Percentiles rank a stretch among this genome's conserved stretches.
These are phyloP conservation scores for Hagleromyces aurorensis DNA, from an alignment of 805 yeast species.

Conservation along the genomic window DNA sequence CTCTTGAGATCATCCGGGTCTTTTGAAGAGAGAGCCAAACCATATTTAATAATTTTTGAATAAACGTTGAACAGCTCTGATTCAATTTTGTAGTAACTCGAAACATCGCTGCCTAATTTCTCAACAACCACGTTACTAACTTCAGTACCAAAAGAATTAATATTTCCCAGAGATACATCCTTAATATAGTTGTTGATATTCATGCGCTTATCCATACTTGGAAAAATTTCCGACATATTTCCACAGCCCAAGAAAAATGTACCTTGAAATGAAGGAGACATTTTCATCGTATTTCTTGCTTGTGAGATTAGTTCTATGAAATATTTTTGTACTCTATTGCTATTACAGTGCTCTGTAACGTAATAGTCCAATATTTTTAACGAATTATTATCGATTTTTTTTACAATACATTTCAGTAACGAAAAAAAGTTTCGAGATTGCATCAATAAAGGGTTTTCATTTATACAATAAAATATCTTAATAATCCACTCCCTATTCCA, in stretches of 20 bases:
- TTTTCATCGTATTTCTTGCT: no score
- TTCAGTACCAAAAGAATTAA: slow-evolving; percentile 1
- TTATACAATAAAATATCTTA: slow-evolving; percentile 7
- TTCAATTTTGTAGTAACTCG: slow-evolving; percentile 15
- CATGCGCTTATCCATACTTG: slow-evolving; percentile 55
- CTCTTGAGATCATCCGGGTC: slow-evolving; percentile 9
- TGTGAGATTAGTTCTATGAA: no score
- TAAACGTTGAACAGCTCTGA: slow-evolving; percentile 14
- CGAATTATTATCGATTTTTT: no score
- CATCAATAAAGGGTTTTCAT: no score
- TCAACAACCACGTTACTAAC: slow-evolving; percentile 8
- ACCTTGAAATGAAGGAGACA: no score
- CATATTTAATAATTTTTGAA: slow-evolving; percentile 13
- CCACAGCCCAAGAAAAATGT: no score
- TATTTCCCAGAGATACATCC: slow-evolving; percentile 9
- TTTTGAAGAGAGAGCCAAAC: slow-evolving; percentile 7
- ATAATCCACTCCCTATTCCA: slow-evolving; percentile 91
- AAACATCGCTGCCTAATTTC: slow-evolving; percentile 10
- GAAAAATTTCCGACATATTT: no score
- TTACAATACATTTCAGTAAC: no score
- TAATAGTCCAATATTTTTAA: no score
- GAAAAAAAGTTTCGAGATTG: no score
- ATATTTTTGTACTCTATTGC: no score
- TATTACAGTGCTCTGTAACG: no score
- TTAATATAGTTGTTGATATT: slow-evolving; percentile 20